Evolutionary conservation across 257 asterid species (phyloP).

Genomic region (Scutellaria minor): DNA sequence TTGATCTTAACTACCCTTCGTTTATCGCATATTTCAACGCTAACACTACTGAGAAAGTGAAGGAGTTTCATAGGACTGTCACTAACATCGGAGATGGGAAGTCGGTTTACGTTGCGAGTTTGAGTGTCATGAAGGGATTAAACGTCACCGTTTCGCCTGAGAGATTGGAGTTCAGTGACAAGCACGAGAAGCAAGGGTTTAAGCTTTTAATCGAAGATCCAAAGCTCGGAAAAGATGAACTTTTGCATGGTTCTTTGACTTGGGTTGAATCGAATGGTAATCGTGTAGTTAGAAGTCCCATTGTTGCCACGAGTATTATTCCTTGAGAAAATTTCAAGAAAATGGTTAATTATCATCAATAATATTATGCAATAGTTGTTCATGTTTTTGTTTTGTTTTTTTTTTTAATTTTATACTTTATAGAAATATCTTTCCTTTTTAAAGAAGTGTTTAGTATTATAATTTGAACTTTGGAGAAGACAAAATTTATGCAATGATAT

Average conservation of each 20-base stretch:
- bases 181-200: slow-evolving; percentile 63
- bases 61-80: slow-evolving; percentile 59
- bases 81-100: slow-evolving; percentile 59
- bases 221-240: slow-evolving; percentile 12
- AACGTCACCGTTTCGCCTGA: slow-evolving; percentile 61
- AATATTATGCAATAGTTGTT: slow-evolving; percentile 24
- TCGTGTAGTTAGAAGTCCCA: slow-evolving; percentile 62
- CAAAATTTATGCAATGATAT: too few relatives aligned
- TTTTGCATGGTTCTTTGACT: slow-evolving; percentile 54
- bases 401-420: background rate
- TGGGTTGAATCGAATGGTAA: slow-evolving; percentile 64
- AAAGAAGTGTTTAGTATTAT: background rate
- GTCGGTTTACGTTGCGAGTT: slow-evolving; percentile 45
- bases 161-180: slow-evolving; percentile 49
- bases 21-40: slow-evolving; percentile 57
- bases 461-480: too few relatives aligned
- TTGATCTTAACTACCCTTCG: slow-evolving; percentile 78
- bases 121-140: slow-evolving; percentile 46
- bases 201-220: slow-evolving; percentile 55
- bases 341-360: slow-evolving; percentile 17
- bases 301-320: slow-evolving; percentile 48
- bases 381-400: background rate
- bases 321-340: slow-evolving; percentile 23
- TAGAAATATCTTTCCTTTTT: slow-evolving; percentile 8
- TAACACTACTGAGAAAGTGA: slow-evolving; percentile 8